Conservation (phyloP, 1,284 basidiomycete genomes). For the Pterula multifida region DNA sequence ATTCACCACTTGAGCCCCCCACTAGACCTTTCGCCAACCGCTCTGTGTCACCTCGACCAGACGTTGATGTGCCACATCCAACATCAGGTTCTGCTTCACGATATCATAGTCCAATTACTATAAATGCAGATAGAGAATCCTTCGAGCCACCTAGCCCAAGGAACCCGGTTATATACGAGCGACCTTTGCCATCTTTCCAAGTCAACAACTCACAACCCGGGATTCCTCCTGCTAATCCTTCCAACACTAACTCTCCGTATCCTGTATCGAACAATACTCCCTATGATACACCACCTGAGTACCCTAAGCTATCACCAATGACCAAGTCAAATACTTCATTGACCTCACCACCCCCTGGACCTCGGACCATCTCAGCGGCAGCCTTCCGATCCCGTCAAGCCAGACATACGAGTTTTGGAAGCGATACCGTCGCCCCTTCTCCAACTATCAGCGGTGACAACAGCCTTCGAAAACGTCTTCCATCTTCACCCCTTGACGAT, state of each 20-base stretch:
- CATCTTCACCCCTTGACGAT: conserved; percentile 24
- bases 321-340: conserved; percentile 23
- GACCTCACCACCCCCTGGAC: conserved; percentile 16
- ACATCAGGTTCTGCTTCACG: conserved; percentile 4
- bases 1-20: conserved; percentile 8
- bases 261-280: conserved; percentile 9
- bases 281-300: conserved; percentile 27
- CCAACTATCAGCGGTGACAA: conserved; percentile 20
- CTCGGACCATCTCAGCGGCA: conserved; percentile 59
- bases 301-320: conserved; percentile 17
- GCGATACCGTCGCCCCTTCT: conserved; percentile 10
- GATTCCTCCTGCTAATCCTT: not conserved
- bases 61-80: conserved; percentile 6
- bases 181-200: not conserved
- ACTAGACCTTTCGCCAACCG: conserved; percentile 2
- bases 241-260: not conserved
- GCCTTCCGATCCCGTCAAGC: conserved; percentile 53
- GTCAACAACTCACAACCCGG: not conserved
- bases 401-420: conserved; percentile 19
- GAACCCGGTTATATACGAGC: not conserved
- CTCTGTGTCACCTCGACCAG: conserved; percentile 4
- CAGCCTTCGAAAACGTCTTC: conserved; percentile 39
- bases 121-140: not conserved
- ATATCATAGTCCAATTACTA: not conserved
- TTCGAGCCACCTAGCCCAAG: not conserved